Evolutionary conservation across 2,329 filamentous ascomycete species (phyloP), one percentile per base, ranked within the genome.

Genomic region (Ramichloridium luteum): DNA sequence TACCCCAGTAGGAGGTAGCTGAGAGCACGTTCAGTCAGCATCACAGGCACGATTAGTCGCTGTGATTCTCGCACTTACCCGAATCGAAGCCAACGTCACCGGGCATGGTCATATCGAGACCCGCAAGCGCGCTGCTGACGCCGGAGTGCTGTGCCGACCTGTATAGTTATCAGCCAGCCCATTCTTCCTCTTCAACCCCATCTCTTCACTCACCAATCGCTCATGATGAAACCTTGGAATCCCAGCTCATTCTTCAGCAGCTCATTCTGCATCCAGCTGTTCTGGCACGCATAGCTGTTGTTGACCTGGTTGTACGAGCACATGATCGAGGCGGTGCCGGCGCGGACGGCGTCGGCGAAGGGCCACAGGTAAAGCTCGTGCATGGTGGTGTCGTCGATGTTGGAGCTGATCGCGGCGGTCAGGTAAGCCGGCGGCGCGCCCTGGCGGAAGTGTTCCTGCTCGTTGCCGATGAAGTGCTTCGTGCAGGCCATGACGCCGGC

Each of bases 401-500:
- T 77, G 17, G 68, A 65, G 54, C 69, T 74, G 39, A 72, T 38
- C 15, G 63, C 61, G 48, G 82, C 75, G 11, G 65, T 63, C 29
- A 82, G 72, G 46, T 78, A 68, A 48, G 58, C 20, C 11, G 39
- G 41, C 6, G 38, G 45, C 22, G 40, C 25, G 4, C 46, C 60
- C 47, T 80, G 74, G 37, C 80, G 72, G 72, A 79, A 68, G 58
- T 78, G 59, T 67, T 81, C 67, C 60, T 85, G 82, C 57, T 83
- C 80, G 51, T 86, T 81, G 29, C 61, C 68, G 35, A 82, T 71
- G n/a, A 65, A 79, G 53, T 86, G 81, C 65, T 86, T 88, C 28
- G 79, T 78, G 48, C 79, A 85, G 38, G 85, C 83, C 58, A 93
- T 79, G 32, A 88, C 72, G 53, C 83, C 83, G 10, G 77, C 74